Evolutionary conservation across 306 rosid genomes (phyloP).

Genomic region (Gastrolobium bilobum): DNA sequence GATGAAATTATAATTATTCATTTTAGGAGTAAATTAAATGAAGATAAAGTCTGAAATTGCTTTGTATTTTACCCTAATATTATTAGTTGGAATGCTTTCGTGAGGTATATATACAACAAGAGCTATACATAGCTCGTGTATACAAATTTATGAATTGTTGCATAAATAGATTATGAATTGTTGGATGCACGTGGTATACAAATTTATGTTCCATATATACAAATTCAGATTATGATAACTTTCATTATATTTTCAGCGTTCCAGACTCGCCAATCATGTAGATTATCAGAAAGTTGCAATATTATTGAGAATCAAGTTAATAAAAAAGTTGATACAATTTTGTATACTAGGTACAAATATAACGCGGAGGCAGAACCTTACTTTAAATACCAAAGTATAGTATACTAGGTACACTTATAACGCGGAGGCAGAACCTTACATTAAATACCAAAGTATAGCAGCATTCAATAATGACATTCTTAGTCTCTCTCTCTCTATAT

Average conservation of each 20-base stretch:
- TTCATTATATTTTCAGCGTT: neutral
- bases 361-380: slow-evolving; percentile 3
- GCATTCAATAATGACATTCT: slow-evolving; percentile 18
- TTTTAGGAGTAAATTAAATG: too few relatives aligned
- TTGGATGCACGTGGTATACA: too few relatives aligned
- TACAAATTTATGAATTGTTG: too few relatives aligned
- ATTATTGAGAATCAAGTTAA: neutral
- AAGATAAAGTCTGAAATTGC: too few relatives aligned
- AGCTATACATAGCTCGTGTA: too few relatives aligned
- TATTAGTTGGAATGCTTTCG: too few relatives aligned
- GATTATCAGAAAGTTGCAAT: neutral
- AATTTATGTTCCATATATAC: neutral
- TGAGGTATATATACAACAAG: too few relatives aligned
- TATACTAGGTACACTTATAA: neutral
- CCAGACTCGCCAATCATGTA: neutral
- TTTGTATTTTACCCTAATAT: too few relatives aligned
- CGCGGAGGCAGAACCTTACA: neutral
- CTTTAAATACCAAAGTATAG: slow-evolving; percentile 24
- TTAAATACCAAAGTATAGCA: slow-evolving; percentile 18
- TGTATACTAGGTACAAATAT: slow-evolving; percentile 7
- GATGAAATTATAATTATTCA: too few relatives aligned
- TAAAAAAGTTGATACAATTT: neutral
- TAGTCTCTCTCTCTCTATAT: slow-evolving; percentile 39
- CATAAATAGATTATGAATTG: too few relatives aligned
- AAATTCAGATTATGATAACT: neutral